Base-by-base conservation (phyloP, 2,329 filamentous ascomycete genomes). In the Didymella glomerata region DNA sequence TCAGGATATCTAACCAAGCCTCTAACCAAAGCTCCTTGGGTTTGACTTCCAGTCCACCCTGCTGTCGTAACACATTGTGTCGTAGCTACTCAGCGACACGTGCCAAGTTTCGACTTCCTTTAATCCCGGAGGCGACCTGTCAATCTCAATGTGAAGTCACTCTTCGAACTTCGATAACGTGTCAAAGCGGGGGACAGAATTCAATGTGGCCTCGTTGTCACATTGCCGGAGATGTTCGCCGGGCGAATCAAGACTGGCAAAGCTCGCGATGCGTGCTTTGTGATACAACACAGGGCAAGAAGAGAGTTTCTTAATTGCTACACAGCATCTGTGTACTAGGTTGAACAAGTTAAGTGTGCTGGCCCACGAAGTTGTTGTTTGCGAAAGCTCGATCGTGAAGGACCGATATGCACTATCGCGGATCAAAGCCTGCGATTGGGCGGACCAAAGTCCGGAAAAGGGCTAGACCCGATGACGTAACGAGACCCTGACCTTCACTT, bases 381-480 rank as follows among this genome's bases (percentile, higher is more conserved):
- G 27, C 27, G 4, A 24, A 6, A 3, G 14, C 36, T 40, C 10
- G n/a, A 40, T 18, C 18, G 11, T 24, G 38, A 30, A 46, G 14
- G 22, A 40, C 32, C 9, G 24, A 48, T 38, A 41, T 10, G 20
- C 20, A 20, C 38, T 24, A 44, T 44, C 41, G 24, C 22, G 22
- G 14, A 27, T 14, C 22, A 49, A 40, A 10, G 47, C n/a, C 36
- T 27, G 48, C 34, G 3, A 18, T 38, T 38, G 25, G 41, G 30
- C 49, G 4, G 40, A 38, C 11, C 22, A 28, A n/a, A 10, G 13
- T 8, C 46, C 38, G 11, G 22, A 48, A 30, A 22, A n/a, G 20
- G 40, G 25, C 47, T 56, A 48, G 47, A 36, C 18, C 16, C 32
- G 47, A 34, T 56, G 38, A 56, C 41, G 40, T 56, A 44, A 56